Evolutionary conservation across 768 basidiomycete genomes (phyloP).

Genomic region (Chiua virens): DNA sequence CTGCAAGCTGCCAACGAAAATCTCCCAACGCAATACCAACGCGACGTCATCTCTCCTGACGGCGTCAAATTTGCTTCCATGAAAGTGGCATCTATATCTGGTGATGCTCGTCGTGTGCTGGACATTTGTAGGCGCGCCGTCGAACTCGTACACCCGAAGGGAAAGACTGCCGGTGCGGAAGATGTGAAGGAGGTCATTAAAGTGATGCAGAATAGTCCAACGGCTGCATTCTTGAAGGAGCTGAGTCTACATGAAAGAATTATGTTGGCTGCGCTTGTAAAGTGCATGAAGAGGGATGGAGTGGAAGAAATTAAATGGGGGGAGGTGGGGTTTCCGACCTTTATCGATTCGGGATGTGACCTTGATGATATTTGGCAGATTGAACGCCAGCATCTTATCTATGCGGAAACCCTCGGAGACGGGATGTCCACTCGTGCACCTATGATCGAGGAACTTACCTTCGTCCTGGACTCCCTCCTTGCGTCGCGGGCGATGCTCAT

Average conservation of each 20-base stretch:
- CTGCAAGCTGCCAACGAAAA: conserved; percentile 59
- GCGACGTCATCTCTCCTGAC: conserved; percentile 59
- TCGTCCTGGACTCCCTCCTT: conserved; percentile 74
- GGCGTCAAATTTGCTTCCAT: conserved; percentile 86
- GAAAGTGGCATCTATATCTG: conserved; percentile 77
- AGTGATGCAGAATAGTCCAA: conserved; percentile 89
- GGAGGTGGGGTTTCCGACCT: conserved; percentile 49
- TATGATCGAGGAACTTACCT: conserved; percentile 56
- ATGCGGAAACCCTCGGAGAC: conserved; percentile 61
- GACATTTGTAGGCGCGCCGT: conserved; percentile 94
- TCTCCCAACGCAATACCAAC: conserved; percentile 42
- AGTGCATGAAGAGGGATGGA: conserved; percentile 80
- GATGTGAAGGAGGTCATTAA: conserved; percentile 81
- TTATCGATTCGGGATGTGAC: background rate
- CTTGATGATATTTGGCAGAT: conserved; percentile 43
- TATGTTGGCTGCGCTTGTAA: conserved; percentile 81
- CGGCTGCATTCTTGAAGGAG: conserved; percentile 76
- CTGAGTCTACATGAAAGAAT: conserved; percentile 87
- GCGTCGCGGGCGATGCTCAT: conserved; percentile 76
- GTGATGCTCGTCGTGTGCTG: conserved; percentile 89
- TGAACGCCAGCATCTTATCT: conserved; percentile 71
- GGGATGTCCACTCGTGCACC: conserved; percentile 61
- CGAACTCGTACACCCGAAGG: conserved; percentile 62
- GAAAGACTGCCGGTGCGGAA: conserved; percentile 56
- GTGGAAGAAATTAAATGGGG: conserved; percentile 87